A percentile compares a stretch with the other conserved stretches of the same genome.
Conservation (phyloP, 225 moss, liverwort and hornwort species). For the Thuidium tamariscinum region DNA sequence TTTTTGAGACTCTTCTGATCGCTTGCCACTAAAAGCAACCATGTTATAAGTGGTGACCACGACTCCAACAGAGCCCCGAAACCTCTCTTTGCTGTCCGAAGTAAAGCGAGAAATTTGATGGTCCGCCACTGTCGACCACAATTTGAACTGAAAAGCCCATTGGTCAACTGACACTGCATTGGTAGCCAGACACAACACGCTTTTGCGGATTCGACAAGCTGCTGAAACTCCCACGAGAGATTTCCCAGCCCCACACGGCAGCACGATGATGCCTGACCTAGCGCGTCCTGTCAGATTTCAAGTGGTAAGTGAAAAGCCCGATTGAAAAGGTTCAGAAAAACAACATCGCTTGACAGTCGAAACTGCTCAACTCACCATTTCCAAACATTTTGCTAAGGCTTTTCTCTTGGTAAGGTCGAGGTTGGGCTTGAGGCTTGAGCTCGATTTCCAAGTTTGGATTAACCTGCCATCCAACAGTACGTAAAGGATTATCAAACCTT, state of each 20-base stretch:
- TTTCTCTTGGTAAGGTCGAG: constrained; percentile 97
- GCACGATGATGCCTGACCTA: constrained; percentile 96
- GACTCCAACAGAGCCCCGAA: constrained; percentile 88
- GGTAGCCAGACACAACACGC: constrained; percentile 89
- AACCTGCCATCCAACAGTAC: constrained; percentile 44
- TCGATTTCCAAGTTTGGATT: constrained; percentile 90
- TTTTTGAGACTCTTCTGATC: constrained; percentile 97
- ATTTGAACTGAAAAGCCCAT: constrained; percentile 98
- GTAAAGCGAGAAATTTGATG: constrained; percentile 98
- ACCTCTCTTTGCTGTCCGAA: constrained; percentile 97
- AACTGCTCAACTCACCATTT: constrained; percentile 52
- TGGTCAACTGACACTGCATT: constrained; percentile 99
- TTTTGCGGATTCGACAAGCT: constrained; percentile 91
- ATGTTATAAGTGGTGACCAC: constrained; percentile 98
- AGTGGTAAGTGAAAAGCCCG: neutral
- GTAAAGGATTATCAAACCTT: neutral
- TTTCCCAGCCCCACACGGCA: constrained; percentile 99
- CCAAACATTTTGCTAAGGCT: constrained; percentile 99
- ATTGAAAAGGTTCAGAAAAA: neutral
- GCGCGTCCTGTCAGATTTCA: constrained; percentile 68
- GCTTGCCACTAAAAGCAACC: constrained; percentile 98
- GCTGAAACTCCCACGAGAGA: constrained; percentile 99
- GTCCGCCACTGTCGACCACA: constrained; percentile 94
- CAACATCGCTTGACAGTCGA: neutral
- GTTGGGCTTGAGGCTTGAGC: constrained; percentile 97